Conservation (phyloP, 495 filamentous ascomycete species). For the Cercophora newfieldiana region DNA sequence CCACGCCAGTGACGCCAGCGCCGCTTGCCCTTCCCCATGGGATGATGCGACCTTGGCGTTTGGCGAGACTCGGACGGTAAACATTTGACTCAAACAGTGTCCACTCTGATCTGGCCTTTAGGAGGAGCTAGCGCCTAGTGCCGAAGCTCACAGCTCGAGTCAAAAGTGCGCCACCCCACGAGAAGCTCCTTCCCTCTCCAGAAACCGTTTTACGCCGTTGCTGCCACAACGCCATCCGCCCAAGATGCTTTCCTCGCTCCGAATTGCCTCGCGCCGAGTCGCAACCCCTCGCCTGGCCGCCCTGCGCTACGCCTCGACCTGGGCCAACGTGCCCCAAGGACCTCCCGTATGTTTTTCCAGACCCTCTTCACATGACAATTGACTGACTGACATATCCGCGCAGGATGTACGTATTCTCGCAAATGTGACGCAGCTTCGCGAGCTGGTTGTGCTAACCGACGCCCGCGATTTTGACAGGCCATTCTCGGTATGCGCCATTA, state of each 20-base stretch:
- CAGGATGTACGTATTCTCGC: constrained; percentile 59
- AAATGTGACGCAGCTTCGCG: not conserved
- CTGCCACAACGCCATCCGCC: not conserved
- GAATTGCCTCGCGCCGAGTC: constrained; percentile 38
- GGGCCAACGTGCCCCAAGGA: constrained; percentile 87
- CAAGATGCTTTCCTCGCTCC: constrained; percentile 37
- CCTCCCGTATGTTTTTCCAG: constrained; percentile 73
- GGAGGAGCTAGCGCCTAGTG: not conserved
- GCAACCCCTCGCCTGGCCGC: constrained; percentile 47
- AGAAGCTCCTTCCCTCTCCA: not conserved
- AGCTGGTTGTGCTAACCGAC: constrained; percentile 23
- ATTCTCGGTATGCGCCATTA: constrained; percentile 63
- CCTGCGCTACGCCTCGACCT: constrained; percentile 73
- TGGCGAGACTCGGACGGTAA: not conserved
- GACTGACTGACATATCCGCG: constrained; percentile 25
- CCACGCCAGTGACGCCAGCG: constrained; percentile 5
- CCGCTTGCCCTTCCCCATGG: not conserved
- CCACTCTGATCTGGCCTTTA: constrained; percentile 3
- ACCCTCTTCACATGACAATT: constrained; percentile 27
- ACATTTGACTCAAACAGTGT: constrained; percentile 9
- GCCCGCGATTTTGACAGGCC: constrained; percentile 50
- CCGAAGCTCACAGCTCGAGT: not conserved
- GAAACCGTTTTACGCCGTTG: not conserved
- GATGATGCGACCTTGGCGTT: constrained; percentile 8
- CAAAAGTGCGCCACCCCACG: not conserved